Conservation (phyloP, 2,329 filamentous ascomycete species). For the Penicillium expansum region DNA sequence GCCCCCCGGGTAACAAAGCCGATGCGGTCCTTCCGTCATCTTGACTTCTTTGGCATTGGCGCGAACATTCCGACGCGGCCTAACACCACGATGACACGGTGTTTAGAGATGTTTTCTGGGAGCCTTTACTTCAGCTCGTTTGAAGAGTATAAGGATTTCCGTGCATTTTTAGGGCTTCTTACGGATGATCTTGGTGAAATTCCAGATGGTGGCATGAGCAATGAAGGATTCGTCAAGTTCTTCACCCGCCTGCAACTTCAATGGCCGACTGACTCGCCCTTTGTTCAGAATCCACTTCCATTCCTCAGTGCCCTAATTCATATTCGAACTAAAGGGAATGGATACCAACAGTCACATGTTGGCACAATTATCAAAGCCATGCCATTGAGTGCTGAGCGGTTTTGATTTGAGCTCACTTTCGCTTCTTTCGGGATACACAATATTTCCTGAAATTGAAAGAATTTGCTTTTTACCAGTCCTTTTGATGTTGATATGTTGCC, state of each 20-base stretch:
- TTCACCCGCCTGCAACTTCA: slow-evolving; percentile 17
- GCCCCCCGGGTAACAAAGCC: slow-evolving; percentile 43
- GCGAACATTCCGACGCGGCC: background rate
- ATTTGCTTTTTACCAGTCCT: too few relatives aligned
- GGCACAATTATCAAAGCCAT: slow-evolving; percentile 39
- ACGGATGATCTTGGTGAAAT: slow-evolving; percentile 39
- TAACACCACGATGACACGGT: background rate
- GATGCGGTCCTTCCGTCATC: slow-evolving; percentile 43
- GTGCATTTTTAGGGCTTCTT: slow-evolving; percentile 23
- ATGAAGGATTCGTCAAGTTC: slow-evolving; percentile 30
- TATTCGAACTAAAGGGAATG: slow-evolving; percentile 42
- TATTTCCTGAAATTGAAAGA: too few relatives aligned
- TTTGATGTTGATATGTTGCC: too few relatives aligned
- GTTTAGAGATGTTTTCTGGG: slow-evolving; percentile 65
- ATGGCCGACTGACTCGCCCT: slow-evolving; percentile 37
- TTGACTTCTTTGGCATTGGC: slow-evolving; percentile 45
- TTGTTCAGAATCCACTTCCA: slow-evolving; percentile 20
- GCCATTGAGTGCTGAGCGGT: slow-evolving; percentile 35
- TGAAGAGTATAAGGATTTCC: slow-evolving; percentile 50
- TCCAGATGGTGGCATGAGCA: slow-evolving; percentile 13
- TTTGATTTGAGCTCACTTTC: slow-evolving; percentile 15
- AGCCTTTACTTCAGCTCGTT: slow-evolving; percentile 60
- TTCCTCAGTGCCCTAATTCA: slow-evolving; percentile 40
- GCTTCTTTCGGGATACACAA: background rate
- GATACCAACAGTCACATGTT: slow-evolving; percentile 45